phyloP scores from a whole-genome alignment of 169 alveolate species.

The Cryptosporidium ubiquitum region DNA sequence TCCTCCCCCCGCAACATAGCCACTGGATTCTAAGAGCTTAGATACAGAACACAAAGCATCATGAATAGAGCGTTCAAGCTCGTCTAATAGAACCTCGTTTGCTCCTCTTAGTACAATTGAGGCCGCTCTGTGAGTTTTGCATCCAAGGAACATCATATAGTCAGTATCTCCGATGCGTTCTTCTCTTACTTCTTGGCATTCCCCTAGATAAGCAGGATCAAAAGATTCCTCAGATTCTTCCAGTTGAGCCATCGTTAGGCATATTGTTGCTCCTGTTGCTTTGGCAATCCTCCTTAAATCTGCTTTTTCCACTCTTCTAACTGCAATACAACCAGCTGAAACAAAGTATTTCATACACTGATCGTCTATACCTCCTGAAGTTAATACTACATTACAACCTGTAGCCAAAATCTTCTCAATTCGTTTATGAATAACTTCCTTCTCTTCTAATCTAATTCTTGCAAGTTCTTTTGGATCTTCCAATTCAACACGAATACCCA shows the following conservation, averaged over 20 bases:
- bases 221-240: conserved; percentile 95
- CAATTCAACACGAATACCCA: conserved; percentile 94
- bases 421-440: conserved; percentile 96
- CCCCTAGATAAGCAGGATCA: conserved; percentile 91
- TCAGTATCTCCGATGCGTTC: conserved; percentile 98
- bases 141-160: conserved; percentile 94
- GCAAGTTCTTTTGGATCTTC: conserved; percentile 97
- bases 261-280: conserved; percentile 92
- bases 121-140: conserved; percentile 86
- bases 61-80: conserved; percentile 96
- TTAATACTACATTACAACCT: conserved; percentile 98
- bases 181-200: conserved; percentile 92
- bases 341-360: conserved; percentile 97
- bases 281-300: conserved; percentile 96
- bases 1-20: conserved; percentile 98
- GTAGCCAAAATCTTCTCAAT: conserved; percentile 93
- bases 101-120: conserved; percentile 96
- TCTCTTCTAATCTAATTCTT: conserved; percentile 94
- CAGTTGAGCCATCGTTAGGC: conserved; percentile 91
- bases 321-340: conserved; percentile 96
- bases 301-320: conserved; percentile 95
- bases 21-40: conserved; percentile 90
- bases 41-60: conserved; percentile 97
- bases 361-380: conserved; percentile 98
- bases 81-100: conserved; percentile 97